Conservation (phyloP, 2,329 filamentous ascomycete species). For the Polytolypa hystricis region DNA sequence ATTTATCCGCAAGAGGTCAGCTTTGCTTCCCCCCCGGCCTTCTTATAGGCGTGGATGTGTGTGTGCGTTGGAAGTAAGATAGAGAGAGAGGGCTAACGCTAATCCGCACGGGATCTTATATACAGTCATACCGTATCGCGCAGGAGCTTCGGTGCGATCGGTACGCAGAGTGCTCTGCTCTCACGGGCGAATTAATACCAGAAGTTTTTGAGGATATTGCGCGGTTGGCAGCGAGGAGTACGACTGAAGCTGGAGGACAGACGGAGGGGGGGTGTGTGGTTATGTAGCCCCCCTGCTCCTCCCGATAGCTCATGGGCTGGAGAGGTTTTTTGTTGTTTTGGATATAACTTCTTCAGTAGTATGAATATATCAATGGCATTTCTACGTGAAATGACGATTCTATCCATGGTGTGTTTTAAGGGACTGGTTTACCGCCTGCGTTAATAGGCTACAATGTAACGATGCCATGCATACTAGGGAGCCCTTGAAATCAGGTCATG, state of each 20-base stretch:
- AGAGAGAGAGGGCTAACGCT: conserved; percentile 17
- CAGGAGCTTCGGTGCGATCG: conserved; percentile 50
- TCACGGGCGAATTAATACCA: conserved; percentile 48
- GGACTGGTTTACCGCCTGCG: too few species aligned
- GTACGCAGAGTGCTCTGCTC: conserved; percentile 52
- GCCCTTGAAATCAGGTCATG: too few species aligned
- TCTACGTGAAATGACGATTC: too few species aligned
- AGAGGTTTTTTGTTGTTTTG: too few species aligned
- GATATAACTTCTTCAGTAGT: too few species aligned
- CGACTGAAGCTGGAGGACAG: conserved; percentile 38
- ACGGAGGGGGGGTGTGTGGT: conserved; percentile 32
- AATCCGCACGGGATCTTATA: conserved; percentile 17
- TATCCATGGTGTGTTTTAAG: too few species aligned
- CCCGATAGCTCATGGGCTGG: too few species aligned
- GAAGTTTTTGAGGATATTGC: conserved; percentile 53
- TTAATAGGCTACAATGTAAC: too few species aligned
- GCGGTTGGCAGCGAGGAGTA: conserved; percentile 36
- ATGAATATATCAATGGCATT: too few species aligned
- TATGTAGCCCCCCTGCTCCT: too few species aligned
- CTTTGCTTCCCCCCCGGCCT: not conserved
- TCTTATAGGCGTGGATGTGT: not conserved
- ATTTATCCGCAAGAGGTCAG: conserved; percentile 33
- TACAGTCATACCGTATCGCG: conserved; percentile 44
- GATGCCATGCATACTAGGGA: too few species aligned
- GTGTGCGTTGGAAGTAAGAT: too few species aligned